These are phyloP conservation scores for Microcyclospora tardicrescens DNA, from an alignment of 2,329 filamentous ascomycete species.

Conservation along the genomic window DNA sequence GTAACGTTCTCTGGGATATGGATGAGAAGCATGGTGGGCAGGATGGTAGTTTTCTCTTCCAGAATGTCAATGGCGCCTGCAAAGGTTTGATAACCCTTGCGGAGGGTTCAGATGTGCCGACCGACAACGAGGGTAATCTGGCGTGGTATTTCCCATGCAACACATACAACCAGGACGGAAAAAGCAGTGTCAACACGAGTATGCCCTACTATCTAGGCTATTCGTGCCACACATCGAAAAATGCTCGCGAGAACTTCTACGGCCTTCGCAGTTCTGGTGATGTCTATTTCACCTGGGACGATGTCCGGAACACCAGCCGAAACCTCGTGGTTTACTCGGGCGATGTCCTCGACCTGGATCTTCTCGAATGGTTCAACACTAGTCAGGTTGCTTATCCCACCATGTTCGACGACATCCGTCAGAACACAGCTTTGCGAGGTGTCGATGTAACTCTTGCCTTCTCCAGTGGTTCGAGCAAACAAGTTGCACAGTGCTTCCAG, in stretches of 20 bases:
- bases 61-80: conserved; percentile 95
- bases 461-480: conserved; percentile 65
- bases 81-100: conserved; percentile 73
- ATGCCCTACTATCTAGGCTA: conserved; percentile 70
- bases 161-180: conserved; percentile 87
- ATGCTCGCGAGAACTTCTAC: conserved; percentile 64
- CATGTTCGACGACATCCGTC: conserved; percentile 67
- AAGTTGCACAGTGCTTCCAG: conserved; percentile 72
- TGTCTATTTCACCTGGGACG: conserved; percentile 93
- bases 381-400: conserved; percentile 62
- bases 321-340: conserved; percentile 93
- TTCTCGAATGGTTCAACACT: conserved; percentile 81
- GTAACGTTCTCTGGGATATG: conserved; percentile 83
- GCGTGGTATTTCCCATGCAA: conserved; percentile 97
- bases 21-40: conserved; percentile 68
- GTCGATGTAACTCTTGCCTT: conserved; percentile 83
- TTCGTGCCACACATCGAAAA: conserved; percentile 67
- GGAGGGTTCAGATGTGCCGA: conserved; percentile 62
- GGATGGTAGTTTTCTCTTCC: conserved; percentile 94
- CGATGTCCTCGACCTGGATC: conserved; percentile 77
- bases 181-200: conserved; percentile 57
- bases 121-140: conserved; percentile 57
- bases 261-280: conserved; percentile 58
- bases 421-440: conserved; percentile 59
- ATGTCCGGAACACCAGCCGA: conserved; percentile 74